These are phyloP conservation scores for Epichloe scottii DNA, from an alignment of 2,329 filamentous ascomycete genomes.

Conservation along the genomic window DNA sequence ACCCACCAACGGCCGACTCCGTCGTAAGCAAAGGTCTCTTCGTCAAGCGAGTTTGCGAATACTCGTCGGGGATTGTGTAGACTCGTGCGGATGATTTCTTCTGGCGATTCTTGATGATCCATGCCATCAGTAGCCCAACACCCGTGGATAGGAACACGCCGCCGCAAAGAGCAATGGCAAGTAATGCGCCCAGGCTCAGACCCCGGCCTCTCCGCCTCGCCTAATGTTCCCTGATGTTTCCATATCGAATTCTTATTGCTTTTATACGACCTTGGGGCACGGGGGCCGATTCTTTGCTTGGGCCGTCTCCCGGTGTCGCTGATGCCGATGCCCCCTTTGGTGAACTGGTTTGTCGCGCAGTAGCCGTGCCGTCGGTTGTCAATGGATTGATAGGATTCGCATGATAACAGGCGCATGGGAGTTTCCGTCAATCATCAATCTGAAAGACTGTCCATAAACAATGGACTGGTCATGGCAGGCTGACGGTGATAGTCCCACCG, in stretches of 20 bases:
- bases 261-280: background rate
- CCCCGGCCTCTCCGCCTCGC: slow-evolving; percentile 4
- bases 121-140: slow-evolving; percentile 30
- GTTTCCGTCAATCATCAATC: background rate
- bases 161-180: slow-evolving; percentile 36
- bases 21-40: slow-evolving; percentile 17
- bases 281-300: background rate
- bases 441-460: slow-evolving; percentile 1
- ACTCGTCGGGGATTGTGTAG: slow-evolving; percentile 17
- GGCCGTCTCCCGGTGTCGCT: background rate
- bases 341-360: background rate
- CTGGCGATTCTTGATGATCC: slow-evolving; percentile 17
- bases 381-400: background rate
- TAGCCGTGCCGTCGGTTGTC: background rate
- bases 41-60: slow-evolving; percentile 17
- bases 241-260: background rate
- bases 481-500: slow-evolving; percentile 5
- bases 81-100: slow-evolving; percentile 12
- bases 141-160: slow-evolving; percentile 30
- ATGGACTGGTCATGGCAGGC: background rate
- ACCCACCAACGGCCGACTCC: slow-evolving; percentile 4
- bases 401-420: background rate
- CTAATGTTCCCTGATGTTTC: slow-evolving; percentile 1
- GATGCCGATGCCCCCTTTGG: background rate
- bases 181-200: slow-evolving; percentile 25